These are phyloP conservation scores for Kwoniella dendrophila DNA, from an alignment of 768 basidiomycete genomes.

Conservation along the genomic window DNA sequence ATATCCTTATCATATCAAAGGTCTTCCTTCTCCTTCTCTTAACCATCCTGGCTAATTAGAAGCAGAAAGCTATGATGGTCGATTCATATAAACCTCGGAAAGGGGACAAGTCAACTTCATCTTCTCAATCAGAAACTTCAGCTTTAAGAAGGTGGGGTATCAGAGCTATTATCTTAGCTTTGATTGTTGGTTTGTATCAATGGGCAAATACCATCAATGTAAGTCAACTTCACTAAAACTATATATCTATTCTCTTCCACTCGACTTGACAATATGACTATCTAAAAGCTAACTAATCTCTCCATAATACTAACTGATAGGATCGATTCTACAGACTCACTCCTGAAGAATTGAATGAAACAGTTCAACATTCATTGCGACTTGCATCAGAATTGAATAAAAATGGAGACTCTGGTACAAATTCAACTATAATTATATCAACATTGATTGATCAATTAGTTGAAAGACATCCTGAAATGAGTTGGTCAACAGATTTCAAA, in stretches of 20 bases:
- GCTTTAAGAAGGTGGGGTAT: constrained; percentile 14
- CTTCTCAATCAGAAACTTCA: not conserved
- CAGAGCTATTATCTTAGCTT: constrained; percentile 18
- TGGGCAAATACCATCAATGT: constrained; percentile 23
- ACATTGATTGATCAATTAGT: constrained; percentile 83
- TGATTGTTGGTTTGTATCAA: constrained; percentile 6
- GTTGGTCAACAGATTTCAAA: constrained; percentile 52
- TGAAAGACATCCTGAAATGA: constrained; percentile 65
- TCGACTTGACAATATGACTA: not conserved
- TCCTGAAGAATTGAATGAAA: constrained; percentile 69
- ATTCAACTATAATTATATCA: constrained; percentile 72
- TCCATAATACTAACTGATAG: constrained; percentile 57
- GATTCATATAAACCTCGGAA: constrained; percentile 23
- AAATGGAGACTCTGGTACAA: constrained; percentile 34
- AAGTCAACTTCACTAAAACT: not conserved
- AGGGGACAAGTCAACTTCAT: constrained; percentile 11
- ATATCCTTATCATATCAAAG: not conserved
- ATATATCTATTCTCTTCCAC: not conserved
- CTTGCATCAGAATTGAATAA: constrained; percentile 22
- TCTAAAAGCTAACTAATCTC: not conserved
- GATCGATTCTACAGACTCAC: constrained; percentile 86
- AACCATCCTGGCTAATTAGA: not conserved
- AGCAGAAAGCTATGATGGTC: constrained; percentile 2
- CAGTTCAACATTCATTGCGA: constrained; percentile 74
- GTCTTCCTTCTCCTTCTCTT: not conserved